Evolutionary conservation across 768 basidiomycete species (phyloP).

Genomic region (Terana coerulea): DNA sequence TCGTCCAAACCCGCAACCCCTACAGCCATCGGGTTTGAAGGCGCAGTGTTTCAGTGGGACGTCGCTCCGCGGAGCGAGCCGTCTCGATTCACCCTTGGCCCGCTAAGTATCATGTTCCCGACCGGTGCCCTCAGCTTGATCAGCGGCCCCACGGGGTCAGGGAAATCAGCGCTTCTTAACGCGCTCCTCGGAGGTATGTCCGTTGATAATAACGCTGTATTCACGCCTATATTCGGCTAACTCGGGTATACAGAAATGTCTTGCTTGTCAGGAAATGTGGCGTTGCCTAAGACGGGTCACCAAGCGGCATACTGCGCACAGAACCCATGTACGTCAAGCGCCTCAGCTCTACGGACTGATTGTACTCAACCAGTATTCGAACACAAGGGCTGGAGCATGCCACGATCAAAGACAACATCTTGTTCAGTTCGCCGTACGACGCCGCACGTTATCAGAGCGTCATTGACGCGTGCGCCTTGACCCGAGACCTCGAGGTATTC

Average conservation of each 20-base stretch:
- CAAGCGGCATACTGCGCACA: conserved; percentile 69
- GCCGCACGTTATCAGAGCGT: conserved; percentile 61
- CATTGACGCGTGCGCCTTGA: conserved; percentile 71
- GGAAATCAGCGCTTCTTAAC: conserved; percentile 61
- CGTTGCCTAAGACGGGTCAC: conserved; percentile 52
- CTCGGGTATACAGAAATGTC: conserved; percentile 47
- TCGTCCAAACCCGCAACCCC: conserved; percentile 15
- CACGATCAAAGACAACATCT: conserved; percentile 77
- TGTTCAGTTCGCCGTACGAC: conserved; percentile 65
- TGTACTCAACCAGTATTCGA: too few relatives aligned
- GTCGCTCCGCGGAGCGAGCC: conserved; percentile 27
- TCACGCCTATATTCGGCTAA: not conserved
- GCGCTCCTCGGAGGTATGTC: conserved; percentile 63
- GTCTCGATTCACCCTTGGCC: conserved; percentile 50
- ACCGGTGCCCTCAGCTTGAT: conserved; percentile 53
- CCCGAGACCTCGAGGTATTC: conserved; percentile 66
- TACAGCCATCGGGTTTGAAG: conserved; percentile 45
- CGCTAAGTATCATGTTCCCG: conserved; percentile 57
- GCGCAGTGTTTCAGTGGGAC: conserved; percentile 60
- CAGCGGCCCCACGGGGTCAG: conserved; percentile 64
- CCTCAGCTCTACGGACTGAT: not conserved
- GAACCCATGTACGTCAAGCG: conserved; percentile 46
- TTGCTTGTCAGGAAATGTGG: conserved; percentile 49
- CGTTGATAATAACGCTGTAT: not conserved
- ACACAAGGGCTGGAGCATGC: conserved; percentile 71